Percentiles rank a stretch among this genome's conserved stretches.
Evolutionary conservation across 257 asterid species (phyloP).

Genomic region (Capsicum pubescens): DNA sequence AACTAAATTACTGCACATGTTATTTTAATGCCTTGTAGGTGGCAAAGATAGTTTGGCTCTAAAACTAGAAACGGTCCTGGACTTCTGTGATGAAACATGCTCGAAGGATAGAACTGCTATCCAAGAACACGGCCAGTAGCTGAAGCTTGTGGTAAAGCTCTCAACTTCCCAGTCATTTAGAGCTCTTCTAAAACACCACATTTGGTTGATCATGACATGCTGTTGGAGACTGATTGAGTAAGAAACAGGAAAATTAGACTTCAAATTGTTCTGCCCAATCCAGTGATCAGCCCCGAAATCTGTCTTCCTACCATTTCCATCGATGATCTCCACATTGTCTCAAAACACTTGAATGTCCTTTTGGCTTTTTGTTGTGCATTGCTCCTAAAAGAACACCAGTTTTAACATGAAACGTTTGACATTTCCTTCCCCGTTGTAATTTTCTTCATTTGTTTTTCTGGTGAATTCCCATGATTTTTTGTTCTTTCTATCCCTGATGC

Average conservation of each 20-base stretch:
- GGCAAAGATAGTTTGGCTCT: constrained; percentile 22
- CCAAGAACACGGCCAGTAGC: constrained; percentile 11
- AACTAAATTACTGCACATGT: constrained; percentile 18
- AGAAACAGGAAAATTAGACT: no score
- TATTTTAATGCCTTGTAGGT: constrained; percentile 22
- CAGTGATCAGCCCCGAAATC: not conserved
- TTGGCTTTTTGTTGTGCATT: not conserved
- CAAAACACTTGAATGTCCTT: not conserved
- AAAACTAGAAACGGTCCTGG: not conserved
- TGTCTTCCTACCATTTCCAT: not conserved
- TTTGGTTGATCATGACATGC: no score
- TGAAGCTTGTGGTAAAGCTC: no score
- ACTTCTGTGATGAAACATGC: constrained; percentile 25
- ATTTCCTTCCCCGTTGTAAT: not conserved
- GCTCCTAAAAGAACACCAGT: not conserved
- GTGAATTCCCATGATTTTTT: not conserved
- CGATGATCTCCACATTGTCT: not conserved
- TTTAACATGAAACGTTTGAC: not conserved
- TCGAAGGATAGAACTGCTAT: constrained; percentile 19
- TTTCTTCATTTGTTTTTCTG: not conserved
- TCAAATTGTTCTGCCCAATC: no score
- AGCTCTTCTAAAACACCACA: no score
- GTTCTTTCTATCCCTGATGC: not conserved
- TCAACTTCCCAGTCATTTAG: no score
- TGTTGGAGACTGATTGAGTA: no score